phyloP scores from a whole-genome alignment of 257 asterid genomes.

The Nicotiana tomentosiformis region DNA sequence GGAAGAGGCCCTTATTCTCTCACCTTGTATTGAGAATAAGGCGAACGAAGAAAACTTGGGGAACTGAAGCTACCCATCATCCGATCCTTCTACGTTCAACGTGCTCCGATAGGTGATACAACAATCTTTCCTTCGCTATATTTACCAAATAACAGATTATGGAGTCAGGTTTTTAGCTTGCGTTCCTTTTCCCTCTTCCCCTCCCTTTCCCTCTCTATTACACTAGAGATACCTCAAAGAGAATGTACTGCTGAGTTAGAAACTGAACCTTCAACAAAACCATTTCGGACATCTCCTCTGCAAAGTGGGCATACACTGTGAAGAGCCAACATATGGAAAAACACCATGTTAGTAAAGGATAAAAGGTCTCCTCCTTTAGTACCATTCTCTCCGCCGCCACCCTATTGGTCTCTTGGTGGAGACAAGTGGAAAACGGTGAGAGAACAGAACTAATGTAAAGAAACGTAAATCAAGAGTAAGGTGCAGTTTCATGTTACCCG shows the following conservation, averaged over 20 bases:
- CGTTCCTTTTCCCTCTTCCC: neutral
- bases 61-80: neutral
- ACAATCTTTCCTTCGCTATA: neutral
- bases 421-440: neutral
- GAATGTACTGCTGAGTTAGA: constrained; percentile 25
- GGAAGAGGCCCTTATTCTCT: neutral
- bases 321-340: constrained; percentile 17
- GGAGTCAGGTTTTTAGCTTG: neutral
- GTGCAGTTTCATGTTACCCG: constrained; percentile 42
- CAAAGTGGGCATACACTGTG: constrained; percentile 94
- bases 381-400: neutral
- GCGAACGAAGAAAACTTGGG: neutral
- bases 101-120: neutral
- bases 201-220: neutral
- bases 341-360: constrained; percentile 3
- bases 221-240: constrained; percentile 8
- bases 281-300: constrained; percentile 78
- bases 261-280: constrained; percentile 35
- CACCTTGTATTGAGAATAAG: neutral
- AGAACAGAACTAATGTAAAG: neutral
- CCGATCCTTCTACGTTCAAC: neutral
- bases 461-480: neutral
- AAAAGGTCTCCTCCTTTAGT: neutral
- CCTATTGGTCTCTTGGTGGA: neutral
- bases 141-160: neutral